phyloP scores from a whole-genome alignment of 441 rosid species.

The Capsella rubella region DNA sequence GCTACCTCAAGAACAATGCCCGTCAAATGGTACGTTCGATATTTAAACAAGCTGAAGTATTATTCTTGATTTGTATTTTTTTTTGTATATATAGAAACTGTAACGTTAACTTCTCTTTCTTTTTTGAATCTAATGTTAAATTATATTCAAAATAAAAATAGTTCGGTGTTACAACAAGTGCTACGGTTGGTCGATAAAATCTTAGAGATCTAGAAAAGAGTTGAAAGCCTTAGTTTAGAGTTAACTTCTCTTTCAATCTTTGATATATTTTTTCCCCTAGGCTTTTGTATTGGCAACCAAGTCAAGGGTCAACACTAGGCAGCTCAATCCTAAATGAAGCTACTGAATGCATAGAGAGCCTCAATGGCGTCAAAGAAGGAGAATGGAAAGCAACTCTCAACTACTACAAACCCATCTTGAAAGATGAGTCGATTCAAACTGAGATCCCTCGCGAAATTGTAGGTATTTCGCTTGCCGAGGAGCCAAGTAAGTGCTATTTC shows the following conservation, averaged over 20 bases:
- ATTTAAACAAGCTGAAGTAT: not conserved
- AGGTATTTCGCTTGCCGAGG: constrained; percentile 75
- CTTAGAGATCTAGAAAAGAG: too few relatives aligned
- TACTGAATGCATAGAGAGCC: constrained; percentile 76
- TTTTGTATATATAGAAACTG: not conserved
- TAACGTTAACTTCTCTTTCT: not conserved
- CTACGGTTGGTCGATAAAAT: too few relatives aligned
- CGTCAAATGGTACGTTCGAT: not conserved
- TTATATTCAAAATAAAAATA: too few relatives aligned
- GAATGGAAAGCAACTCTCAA: constrained; percentile 86
- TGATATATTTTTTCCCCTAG: constrained; percentile 39
- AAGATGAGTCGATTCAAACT: constrained; percentile 56
- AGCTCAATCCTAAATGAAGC: constrained; percentile 84
- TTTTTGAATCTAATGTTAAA: too few relatives aligned
- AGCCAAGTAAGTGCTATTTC: constrained; percentile 81
- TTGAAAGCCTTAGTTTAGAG: too few relatives aligned
- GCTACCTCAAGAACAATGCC: not conserved
- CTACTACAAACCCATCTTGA: constrained; percentile 67
- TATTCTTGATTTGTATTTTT: not conserved
- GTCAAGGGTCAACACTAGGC: constrained; percentile 73
- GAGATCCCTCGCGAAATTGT: constrained; percentile 82
- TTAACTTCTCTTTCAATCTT: not conserved
- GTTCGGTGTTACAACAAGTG: too few relatives aligned
- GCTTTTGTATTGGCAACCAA: constrained; percentile 93
- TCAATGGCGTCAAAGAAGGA: constrained; percentile 81